phyloP scores from a whole-genome alignment of 768 basidiomycete genomes.

The Panaeolus cyanescens region DNA sequence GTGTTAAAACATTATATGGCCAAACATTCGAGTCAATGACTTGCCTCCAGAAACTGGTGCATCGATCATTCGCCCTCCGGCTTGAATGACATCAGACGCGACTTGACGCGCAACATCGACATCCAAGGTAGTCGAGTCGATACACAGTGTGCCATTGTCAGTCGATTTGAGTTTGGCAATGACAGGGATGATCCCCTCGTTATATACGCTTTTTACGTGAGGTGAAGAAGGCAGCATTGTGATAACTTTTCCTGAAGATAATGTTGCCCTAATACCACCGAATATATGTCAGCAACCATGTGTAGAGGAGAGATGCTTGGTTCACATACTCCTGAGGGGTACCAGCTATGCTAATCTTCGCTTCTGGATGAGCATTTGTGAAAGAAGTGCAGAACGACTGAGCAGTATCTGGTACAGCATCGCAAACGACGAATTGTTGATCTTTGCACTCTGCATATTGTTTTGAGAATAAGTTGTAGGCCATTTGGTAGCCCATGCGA shows the following conservation, averaged over 20 bases:
- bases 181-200: slow-evolving; percentile 64
- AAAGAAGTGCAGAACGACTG: slow-evolving; percentile 59
- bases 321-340: slow-evolving; percentile 74
- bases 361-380: slow-evolving; percentile 55
- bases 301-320: background rate
- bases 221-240: slow-evolving; percentile 95
- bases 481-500: slow-evolving; percentile 89
- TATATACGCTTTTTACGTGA: slow-evolving; percentile 80
- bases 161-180: slow-evolving; percentile 50
- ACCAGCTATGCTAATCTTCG: slow-evolving; percentile 55
- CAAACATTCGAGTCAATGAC: slow-evolving; percentile 21
- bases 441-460: slow-evolving; percentile 53
- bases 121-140: slow-evolving; percentile 93
- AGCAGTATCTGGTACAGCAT: slow-evolving; percentile 64
- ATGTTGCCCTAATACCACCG: slow-evolving; percentile 51
- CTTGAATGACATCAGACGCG: slow-evolving; percentile 48
- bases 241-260: slow-evolving; percentile 65
- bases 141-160: slow-evolving; percentile 56
- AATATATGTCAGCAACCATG: background rate
- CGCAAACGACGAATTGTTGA: slow-evolving; percentile 74
- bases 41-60: slow-evolving; percentile 93
- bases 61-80: slow-evolving; percentile 81
- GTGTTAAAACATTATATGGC: slow-evolving; percentile 1
- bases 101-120: slow-evolving; percentile 72
- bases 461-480: slow-evolving; percentile 81